Evolutionary conservation across 2,329 filamentous ascomycete genomes (phyloP).

Genomic region (Aureobasidium sp.): DNA sequence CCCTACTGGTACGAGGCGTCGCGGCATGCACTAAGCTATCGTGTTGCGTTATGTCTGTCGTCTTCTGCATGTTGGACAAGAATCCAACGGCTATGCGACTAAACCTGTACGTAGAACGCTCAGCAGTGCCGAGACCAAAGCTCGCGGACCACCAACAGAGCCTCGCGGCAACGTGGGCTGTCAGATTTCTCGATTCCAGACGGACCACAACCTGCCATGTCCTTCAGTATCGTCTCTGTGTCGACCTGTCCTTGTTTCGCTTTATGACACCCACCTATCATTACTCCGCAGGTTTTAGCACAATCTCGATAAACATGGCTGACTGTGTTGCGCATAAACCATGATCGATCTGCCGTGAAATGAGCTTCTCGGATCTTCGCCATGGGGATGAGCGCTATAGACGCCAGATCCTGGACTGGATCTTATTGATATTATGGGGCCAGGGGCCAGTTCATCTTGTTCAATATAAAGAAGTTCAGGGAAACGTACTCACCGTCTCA

Average conservation of each 20-base stretch:
- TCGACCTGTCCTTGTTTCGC: background rate
- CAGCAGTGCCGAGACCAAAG: background rate
- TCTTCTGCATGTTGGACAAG: background rate
- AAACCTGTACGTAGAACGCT: constrained; percentile 6
- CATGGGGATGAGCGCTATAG: background rate
- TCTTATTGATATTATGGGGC: background rate
- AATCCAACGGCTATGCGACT: constrained; percentile 1
- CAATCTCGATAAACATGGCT: background rate
- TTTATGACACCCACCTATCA: background rate
- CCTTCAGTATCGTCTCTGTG: background rate
- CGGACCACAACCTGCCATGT: background rate
- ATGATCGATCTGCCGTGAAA: background rate
- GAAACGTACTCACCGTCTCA: background rate
- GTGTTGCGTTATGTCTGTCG: background rate
- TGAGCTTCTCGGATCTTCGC: background rate
- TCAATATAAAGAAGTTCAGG: constrained; percentile 1
- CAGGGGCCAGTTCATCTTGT: background rate
- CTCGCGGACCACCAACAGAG: background rate
- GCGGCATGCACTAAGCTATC: background rate
- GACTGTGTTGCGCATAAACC: background rate
- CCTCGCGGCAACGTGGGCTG: constrained; percentile 6
- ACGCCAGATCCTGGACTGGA: background rate
- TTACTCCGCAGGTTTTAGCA: background rate
- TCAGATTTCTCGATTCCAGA: background rate
- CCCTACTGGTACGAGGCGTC: background rate